These are phyloP conservation scores for Vitis rupestris DNA, from an alignment of 164 flowering plant species.

Conservation along the genomic window DNA sequence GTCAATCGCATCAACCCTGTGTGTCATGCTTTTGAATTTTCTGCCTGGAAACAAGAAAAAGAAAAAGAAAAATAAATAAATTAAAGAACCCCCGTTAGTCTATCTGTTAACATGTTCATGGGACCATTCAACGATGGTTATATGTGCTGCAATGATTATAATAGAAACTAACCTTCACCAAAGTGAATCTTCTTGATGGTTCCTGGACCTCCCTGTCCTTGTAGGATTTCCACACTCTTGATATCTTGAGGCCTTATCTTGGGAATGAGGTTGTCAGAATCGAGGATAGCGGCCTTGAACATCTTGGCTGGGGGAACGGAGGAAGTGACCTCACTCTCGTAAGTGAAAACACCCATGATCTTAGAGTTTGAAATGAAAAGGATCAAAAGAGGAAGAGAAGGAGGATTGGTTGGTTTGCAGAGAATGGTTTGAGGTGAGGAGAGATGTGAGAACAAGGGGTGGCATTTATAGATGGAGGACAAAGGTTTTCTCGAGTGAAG, in stretches of 20 bases:
- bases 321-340: constrained; percentile 6
- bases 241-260: constrained; percentile 27
- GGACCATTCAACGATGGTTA: too few species aligned
- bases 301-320: too few species aligned
- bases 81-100: too few species aligned
- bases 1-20: constrained; percentile 26
- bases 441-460: neutral
- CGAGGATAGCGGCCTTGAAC: too few species aligned
- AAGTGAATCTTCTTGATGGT: constrained; percentile 33
- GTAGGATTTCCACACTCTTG: constrained; percentile 22
- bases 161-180: constrained; percentile 24
- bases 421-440: too few species aligned
- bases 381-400: neutral
- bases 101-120: neutral
- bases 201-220: constrained; percentile 47
- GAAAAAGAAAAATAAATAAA: too few species aligned
- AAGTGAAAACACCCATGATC: constrained; percentile 32
- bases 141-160: too few species aligned
- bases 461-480: constrained; percentile 6
- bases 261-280: constrained; percentile 32
- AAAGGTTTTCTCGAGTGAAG: too few species aligned
- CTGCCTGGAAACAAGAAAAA: constrained; percentile 21
- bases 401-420: too few species aligned
- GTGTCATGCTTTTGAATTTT: constrained; percentile 22
- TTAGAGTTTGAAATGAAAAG: neutral